Base-by-base conservation (phyloP, 2,329 filamentous ascomycete genomes). In the Dactylonectria macrodidyma region DNA sequence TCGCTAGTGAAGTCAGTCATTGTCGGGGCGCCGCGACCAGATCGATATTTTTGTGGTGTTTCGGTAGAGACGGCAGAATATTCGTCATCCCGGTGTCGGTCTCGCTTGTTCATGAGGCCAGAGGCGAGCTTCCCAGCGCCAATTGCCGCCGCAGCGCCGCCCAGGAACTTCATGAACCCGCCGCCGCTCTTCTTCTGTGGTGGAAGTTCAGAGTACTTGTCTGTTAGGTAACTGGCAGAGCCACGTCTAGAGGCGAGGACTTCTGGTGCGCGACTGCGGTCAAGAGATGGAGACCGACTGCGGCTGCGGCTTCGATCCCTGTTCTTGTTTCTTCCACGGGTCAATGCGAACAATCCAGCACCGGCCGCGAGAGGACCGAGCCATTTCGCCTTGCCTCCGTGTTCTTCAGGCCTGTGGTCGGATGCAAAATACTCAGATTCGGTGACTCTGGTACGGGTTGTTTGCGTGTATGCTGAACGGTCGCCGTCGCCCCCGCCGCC, bases 11-110 rank as follows among this genome's bases (percentile, higher is more conserved):
- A 82, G n/a, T 90, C 88, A 64, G 84, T 90, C 67, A 74, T 70
- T 1, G 78, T 86, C 78, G 66, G 82, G 77, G 55, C 80, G 48
- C 73, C 78, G 66, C 78, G 82, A 64, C 75, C 82, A 70, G 75
- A 81, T 60, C 81, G 81, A 47, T 83, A 78, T 52, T 87, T 83
- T 68, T 85, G 85, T 3, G 89, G 89, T 1, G 89, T 91, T 62
- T 91, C 89, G 0, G 86, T 89, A 2, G 87, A 86, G 2, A 92
- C 89, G 3, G 88, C 89, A 12, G 89, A 90, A 73, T 91, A 90
- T 66, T 89, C 88, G 54, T 91, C 89, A 56, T 91, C 89, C 24
- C 84, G 80, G 47, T 80, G 80, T 46, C 80, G 81, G 33, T 86
- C 82, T 61, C 86, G 85, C 63, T 86, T 84, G 68, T 88, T 88